Evolutionary conservation across 1,284 basidiomycete genomes (phyloP).

Genomic region (Papiliotrema nemorosa): DNA sequence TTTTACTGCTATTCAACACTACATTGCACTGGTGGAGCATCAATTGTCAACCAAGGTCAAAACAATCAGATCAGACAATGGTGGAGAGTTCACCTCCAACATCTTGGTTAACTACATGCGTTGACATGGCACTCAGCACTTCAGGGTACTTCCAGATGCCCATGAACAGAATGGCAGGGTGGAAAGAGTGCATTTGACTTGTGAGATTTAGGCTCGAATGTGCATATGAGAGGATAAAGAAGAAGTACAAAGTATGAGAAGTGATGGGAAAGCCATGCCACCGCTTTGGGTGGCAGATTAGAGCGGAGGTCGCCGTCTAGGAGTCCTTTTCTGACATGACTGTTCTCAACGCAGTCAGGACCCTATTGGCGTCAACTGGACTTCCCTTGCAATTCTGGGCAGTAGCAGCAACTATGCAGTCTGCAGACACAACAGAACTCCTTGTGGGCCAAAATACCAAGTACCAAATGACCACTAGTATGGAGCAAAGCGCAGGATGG

Average conservation of each 20-base stretch:
- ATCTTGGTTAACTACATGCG: too few relatives aligned
- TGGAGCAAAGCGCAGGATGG: not conserved
- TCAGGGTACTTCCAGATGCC: slow-evolving; percentile 2
- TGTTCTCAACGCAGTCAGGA: slow-evolving; percentile 3
- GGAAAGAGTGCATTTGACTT: slow-evolving; percentile 7
- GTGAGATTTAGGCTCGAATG: too few relatives aligned
- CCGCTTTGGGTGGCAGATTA: too few relatives aligned
- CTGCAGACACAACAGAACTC: slow-evolving; percentile 2
- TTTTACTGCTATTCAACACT: not conserved
- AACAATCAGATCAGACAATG: slow-evolving; percentile 7
- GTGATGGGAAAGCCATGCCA: too few relatives aligned
- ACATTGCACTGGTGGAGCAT: slow-evolving; percentile 5
- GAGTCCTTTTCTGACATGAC: too few relatives aligned
- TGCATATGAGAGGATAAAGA: too few relatives aligned
- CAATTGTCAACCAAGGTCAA: slow-evolving; percentile 7
- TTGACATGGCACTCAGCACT: not conserved
- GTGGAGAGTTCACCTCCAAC: slow-evolving; percentile 4
- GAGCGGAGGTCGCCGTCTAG: too few relatives aligned
- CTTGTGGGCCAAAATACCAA: not conserved
- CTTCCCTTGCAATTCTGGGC: slow-evolving; percentile 1
- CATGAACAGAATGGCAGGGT: slow-evolving; percentile 10
- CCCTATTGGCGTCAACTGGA: not conserved
- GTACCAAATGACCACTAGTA: slow-evolving; percentile 7
- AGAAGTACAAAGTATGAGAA: too few relatives aligned
- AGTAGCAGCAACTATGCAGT: not conserved